These are phyloP conservation scores for Aspergillus cristatus DNA, from an alignment of 495 filamentous ascomycete genomes.

Conservation along the genomic window DNA sequence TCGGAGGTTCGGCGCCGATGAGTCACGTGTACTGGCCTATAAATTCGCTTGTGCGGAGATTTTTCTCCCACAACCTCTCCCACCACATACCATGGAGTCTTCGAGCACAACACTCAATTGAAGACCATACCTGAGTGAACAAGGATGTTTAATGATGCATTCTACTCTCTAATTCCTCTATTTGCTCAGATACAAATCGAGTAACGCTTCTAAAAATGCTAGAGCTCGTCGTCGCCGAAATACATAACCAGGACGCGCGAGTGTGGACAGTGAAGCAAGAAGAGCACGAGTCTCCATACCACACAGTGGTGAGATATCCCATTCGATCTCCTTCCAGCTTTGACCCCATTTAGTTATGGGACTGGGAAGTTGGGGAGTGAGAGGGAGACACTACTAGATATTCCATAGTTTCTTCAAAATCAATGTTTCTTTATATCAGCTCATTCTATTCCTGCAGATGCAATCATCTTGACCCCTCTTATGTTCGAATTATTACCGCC, in stretches of 20 bases:
- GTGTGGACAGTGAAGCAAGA: slow-evolving; percentile 64
- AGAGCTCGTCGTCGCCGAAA: slow-evolving; percentile 56
- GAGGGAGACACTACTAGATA: slow-evolving; percentile 29
- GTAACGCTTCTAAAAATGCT: slow-evolving; percentile 50
- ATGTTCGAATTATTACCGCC: slow-evolving; percentile 14
- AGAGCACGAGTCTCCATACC: slow-evolving; percentile 24
- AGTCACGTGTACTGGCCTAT: not conserved
- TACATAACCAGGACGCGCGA: slow-evolving; percentile 44
- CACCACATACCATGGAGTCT: too few species aligned
- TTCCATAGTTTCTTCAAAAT: too few species aligned
- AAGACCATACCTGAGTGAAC: too few species aligned
- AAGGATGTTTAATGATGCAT: too few species aligned
- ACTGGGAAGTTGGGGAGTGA: slow-evolving; percentile 38
- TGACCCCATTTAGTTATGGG: slow-evolving; percentile 45
- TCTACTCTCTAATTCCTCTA: too few species aligned
- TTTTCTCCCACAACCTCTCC: too few species aligned
- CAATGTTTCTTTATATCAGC: too few species aligned
- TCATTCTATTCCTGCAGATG: too few species aligned
- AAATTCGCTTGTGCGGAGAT: not conserved
- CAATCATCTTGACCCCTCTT: too few species aligned
- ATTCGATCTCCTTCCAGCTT: slow-evolving; percentile 33
- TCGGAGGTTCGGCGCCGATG: not conserved
- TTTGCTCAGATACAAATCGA: too few species aligned
- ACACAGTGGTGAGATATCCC: slow-evolving; percentile 22
- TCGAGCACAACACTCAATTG: too few species aligned